A percentile compares a stretch with the other conserved stretches of the same genome.
Conservation (phyloP, 148 eudicot species). For the Nepenthes mirabilis region DNA sequence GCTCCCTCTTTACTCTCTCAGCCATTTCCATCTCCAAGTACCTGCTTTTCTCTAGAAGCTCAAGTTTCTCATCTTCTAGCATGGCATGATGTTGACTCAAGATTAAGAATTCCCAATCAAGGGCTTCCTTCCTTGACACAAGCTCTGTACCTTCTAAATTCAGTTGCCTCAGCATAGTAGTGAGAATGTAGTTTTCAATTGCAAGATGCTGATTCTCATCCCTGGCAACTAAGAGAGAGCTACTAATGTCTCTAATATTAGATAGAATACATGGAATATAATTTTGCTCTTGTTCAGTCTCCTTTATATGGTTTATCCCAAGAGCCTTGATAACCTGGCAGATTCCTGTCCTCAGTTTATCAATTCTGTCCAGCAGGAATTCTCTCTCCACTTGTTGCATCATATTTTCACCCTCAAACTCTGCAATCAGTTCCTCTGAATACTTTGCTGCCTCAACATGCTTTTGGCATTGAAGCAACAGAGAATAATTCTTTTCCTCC, state of each 20-base stretch:
- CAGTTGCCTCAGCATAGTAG: conserved; percentile 49
- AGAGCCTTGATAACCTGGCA: conserved; percentile 52
- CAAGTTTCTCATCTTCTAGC: conserved; percentile 40
- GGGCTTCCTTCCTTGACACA: conserved; percentile 24
- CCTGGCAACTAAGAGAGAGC: conserved; percentile 30
- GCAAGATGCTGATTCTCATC: conserved; percentile 54
- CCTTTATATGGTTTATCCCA: conserved; percentile 27
- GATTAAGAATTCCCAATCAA: conserved; percentile 33
- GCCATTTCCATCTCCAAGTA: conserved; percentile 27
- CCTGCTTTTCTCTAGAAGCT: conserved; percentile 37
- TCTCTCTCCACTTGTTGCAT: conserved; percentile 84
- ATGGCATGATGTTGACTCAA: conserved; percentile 26
- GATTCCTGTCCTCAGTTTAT: conserved; percentile 56
- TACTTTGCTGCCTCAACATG: conserved; percentile 61
- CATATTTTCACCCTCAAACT: conserved; percentile 82
- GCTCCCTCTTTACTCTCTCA: conserved; percentile 23
- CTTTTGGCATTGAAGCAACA: conserved; percentile 63
- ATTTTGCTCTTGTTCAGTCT: conserved; percentile 30
- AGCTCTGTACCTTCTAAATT: conserved; percentile 40
- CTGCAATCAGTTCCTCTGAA: conserved; percentile 66
- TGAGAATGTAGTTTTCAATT: conserved; percentile 60
- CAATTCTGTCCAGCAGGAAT: conserved; percentile 58
- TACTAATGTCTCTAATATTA: conserved; percentile 32
- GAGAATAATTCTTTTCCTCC: conserved; percentile 67
- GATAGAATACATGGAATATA: conserved; percentile 37